Base-by-base conservation (phyloP, 23 red algal genomes). In the Porphyridium purpureum region DNA sequence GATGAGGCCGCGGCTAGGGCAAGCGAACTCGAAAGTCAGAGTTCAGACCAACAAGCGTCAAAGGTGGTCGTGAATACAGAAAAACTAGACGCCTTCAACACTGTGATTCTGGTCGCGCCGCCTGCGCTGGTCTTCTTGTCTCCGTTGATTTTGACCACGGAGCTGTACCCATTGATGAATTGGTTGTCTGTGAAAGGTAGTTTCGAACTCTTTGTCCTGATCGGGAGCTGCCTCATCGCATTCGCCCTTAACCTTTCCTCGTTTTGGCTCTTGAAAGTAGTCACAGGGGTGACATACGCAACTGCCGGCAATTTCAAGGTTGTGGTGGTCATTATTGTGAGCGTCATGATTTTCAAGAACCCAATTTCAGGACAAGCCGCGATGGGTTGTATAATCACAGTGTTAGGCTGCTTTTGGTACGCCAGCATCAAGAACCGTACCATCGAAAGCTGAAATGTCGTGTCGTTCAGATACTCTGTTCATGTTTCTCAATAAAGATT, bases 231-330 rank as follows among this genome's bases (percentile, higher is more conserved):
- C 14, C 2, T 82, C 47, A 54, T 93, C n/a, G 62, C 74, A 4
- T 75, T 68, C 21, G 32, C 66, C 14, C 67, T 93, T 25, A 93
- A 93, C 47, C 66, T 78, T 26, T 70, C 69, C 32, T 33, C 71
- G 51, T 82, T 93, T 42, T 57, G 74, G 19, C 71, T 93, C 8
- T 66, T 93, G 32, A 76, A 81, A 67, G 70, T 64, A 2, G 82
- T 75, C 8, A 76, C 61, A 63, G 69, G 66, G 24, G 75, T 93
- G 14, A 93, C 86, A 4, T 69, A 72, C 24, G 82, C 86, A 38
- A 64, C 82, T 19, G 74, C 77, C 30, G 86, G 86, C 4, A 93
- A 81, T 41, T 52, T 93, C 24, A 93, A 93, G 62, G 82, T 70
- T 0, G 67, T 81, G 9, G 54, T 68, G 32, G 71, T 93, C 7